Conservation (phyloP, 2,329 filamentous ascomycete genomes). For the Colletotrichum somersetense region DNA sequence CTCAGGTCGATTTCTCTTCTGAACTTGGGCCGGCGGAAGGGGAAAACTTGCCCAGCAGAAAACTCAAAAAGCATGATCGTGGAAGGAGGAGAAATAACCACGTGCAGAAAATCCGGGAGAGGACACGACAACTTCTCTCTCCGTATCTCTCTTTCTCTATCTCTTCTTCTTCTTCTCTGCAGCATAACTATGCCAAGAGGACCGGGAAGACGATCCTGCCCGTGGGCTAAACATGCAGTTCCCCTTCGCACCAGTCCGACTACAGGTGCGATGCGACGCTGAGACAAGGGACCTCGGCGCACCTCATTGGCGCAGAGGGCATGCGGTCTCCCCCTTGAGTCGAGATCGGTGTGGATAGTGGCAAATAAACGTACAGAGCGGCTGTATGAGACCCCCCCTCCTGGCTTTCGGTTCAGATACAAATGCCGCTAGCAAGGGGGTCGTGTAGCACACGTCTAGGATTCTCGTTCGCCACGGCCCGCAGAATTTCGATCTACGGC, state of each 20-base stretch:
- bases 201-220: constrained; percentile 19
- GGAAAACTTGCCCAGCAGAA: background rate
- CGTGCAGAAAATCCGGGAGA: constrained; percentile 2
- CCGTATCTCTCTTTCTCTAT: background rate
- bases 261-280: constrained; percentile 31
- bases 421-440: constrained; percentile 30
- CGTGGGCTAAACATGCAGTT: constrained; percentile 22
- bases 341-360: background rate
- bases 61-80: background rate
- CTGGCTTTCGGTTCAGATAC: background rate
- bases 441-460: background rate
- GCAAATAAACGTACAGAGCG: background rate
- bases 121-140: background rate
- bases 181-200: constrained; percentile 19
- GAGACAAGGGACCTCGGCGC: constrained; percentile 17
- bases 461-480: constrained; percentile 28
- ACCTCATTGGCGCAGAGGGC: constrained; percentile 20
- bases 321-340: background rate
- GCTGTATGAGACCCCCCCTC: background rate
- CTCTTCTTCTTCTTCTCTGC: background rate
- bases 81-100: background rate
- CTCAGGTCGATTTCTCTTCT: background rate
- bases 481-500: background rate
- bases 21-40: too few species aligned
- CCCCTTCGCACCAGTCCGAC: constrained; percentile 34